A percentile compares a stretch with the other conserved stretches of the same genome.
phyloP scores from a whole-genome alignment of 2,329 filamentous ascomycete genomes.

The Dichotomopilus funicola region DNA sequence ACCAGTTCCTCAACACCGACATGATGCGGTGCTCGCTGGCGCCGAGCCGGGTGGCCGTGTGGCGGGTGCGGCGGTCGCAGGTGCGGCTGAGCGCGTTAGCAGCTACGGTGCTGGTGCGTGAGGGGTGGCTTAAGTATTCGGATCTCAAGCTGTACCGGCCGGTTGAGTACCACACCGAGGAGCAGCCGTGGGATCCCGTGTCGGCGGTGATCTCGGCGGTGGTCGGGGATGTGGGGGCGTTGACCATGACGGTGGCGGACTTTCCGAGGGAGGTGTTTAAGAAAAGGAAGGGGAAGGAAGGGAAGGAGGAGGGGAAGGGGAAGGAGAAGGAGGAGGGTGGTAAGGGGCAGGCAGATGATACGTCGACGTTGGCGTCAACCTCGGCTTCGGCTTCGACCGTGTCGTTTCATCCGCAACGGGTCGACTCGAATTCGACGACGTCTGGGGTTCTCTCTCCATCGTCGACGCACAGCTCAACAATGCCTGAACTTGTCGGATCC shows the following conservation, averaged over 20 bases:
- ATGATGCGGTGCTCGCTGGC: slow-evolving; percentile 63
- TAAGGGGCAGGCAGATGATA: slow-evolving; percentile 1
- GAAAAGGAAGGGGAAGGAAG: slow-evolving; percentile 19
- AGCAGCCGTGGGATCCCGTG: slow-evolving; percentile 73
- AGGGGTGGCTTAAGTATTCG: slow-evolving; percentile 58
- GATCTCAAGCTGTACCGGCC: slow-evolving; percentile 64
- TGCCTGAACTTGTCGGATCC: too few relatives aligned
- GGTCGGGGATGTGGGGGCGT: slow-evolving; percentile 72
- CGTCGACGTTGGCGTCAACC: slow-evolving; percentile 4
- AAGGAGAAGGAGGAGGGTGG: background rate
- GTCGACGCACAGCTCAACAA: background rate
- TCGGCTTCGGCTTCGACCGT: background rate
- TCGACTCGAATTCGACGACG: too few relatives aligned
- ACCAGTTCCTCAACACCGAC: slow-evolving; percentile 61
- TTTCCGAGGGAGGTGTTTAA: slow-evolving; percentile 54
- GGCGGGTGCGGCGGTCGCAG: slow-evolving; percentile 64
- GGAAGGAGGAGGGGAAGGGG: slow-evolving; percentile 6
- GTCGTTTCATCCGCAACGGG: too few relatives aligned
- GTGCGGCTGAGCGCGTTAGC: slow-evolving; percentile 66
- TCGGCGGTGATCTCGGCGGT: slow-evolving; percentile 70
- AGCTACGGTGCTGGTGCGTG: slow-evolving; percentile 60
- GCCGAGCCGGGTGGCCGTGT: slow-evolving; percentile 63
- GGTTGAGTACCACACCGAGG: slow-evolving; percentile 67
- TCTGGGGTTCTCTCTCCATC: background rate
- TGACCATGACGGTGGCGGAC: slow-evolving; percentile 78